These are phyloP conservation scores for Ascochyta viciae-villosae DNA, from an alignment of 2,329 filamentous ascomycete genomes.

Conservation along the genomic window DNA sequence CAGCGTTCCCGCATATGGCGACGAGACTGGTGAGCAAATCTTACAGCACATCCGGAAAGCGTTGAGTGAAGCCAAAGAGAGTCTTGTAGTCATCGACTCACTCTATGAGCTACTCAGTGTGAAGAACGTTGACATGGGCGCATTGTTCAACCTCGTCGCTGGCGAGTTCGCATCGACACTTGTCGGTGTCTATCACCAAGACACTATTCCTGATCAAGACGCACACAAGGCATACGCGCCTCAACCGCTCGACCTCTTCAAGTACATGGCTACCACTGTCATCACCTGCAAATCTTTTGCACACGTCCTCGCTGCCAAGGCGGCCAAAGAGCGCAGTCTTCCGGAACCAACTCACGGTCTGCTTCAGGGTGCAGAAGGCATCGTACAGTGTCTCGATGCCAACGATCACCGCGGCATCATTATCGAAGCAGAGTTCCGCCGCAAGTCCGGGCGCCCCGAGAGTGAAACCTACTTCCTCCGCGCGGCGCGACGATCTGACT, in stretches of 20 bases:
- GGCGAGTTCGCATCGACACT: conserved; percentile 71
- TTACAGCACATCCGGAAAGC: conserved; percentile 27
- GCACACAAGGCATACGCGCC: conserved; percentile 53
- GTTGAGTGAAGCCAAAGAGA: conserved; percentile 34
- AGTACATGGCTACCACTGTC: conserved; percentile 88
- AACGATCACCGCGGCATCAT: conserved; percentile 68
- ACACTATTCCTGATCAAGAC: conserved; percentile 62
- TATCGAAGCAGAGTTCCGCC: conserved; percentile 83
- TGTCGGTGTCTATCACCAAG: conserved; percentile 81
- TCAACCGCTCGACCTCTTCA: conserved; percentile 71
- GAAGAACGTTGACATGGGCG: conserved; percentile 57
- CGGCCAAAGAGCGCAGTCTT: conserved; percentile 77
- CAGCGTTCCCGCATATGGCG: conserved; percentile 68
- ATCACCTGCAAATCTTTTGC: conserved; percentile 75
- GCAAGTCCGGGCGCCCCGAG: conserved; percentile 81
- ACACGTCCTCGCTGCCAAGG: conserved; percentile 76
- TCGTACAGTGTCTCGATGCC: conserved; percentile 70
- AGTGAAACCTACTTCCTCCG: conserved; percentile 70
- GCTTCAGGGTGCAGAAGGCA: conserved; percentile 77
- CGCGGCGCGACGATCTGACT: conserved; percentile 24
- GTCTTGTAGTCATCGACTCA: conserved; percentile 79
- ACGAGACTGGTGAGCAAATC: conserved; percentile 66
- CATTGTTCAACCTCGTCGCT: conserved; percentile 74
- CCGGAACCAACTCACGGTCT: conserved; percentile 81
- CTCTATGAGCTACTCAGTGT: conserved; percentile 67